Evolutionary conservation across 2,329 filamentous ascomycete species (phyloP), one percentile per base, ranked within the genome.

Genomic region (Dactylonectria macrodidyma): DNA sequence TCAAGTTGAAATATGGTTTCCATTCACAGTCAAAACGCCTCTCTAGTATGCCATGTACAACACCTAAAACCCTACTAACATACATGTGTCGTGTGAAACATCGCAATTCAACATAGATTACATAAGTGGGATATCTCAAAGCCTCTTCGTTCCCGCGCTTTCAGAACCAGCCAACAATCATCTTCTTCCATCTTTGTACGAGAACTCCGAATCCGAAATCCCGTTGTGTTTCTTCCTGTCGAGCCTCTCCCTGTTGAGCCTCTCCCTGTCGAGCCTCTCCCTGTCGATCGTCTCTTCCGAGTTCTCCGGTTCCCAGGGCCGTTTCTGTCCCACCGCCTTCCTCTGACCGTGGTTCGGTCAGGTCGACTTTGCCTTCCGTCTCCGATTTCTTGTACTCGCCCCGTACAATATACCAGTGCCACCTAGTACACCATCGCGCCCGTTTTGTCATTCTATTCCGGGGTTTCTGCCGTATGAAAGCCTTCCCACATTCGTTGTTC

Each of bases 401-500:
- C 19, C 19, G 19, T 19, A 19, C 19, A 19, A 19, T 19, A 19
- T 19, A 19, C 19, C 19, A 19, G 47, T 52, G 63, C 36, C 74
- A 72, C 22, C 22, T 24, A 51, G 58, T 50, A 56, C 73, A 75
- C 56, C 55, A 56, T n/a, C 38, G 19, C 47, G 72, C 24, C 38
- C 12, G 14, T 44, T 3, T 19, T n/a, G 16, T 8, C 11, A 68
- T 47, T n/a, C n/a, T 30, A 9, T 26, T 50, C 44, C 63, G 58
- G 41, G 50, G 59, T 14, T 65, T 60, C 12, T 66, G 52, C 34
- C 56, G 60, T 16, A 56, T 62, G 19, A 74, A 34, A 19, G 71
- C 10, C 14, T 62, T 57, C 12, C 62, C 65, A 5, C 73, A 64
- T 19, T 81, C 77, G 12, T 59, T 56, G 12, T 68, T 66, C 59